Evolutionary conservation across 1,284 basidiomycete genomes (phyloP).

Genomic region (Trametes hirsuta): DNA sequence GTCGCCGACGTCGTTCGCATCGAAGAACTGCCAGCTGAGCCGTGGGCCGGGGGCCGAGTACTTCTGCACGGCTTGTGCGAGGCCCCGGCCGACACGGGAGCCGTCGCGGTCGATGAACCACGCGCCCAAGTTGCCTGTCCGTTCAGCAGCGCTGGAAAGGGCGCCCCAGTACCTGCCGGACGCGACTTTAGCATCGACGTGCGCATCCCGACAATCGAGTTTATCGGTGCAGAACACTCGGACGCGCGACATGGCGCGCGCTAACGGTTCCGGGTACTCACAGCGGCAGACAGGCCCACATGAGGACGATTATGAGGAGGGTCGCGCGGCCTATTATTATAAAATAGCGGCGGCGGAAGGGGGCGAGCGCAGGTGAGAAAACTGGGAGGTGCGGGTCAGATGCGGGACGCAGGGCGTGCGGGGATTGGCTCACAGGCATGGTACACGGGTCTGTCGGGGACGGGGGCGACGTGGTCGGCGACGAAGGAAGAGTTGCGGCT

Average conservation of each 20-base stretch:
- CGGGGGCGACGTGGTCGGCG: conserved; percentile 10
- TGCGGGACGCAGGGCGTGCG: background rate
- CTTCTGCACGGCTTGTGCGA: conserved; percentile 34
- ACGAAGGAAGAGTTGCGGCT: conserved; percentile 22
- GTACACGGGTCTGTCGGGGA: background rate
- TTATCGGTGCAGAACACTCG: background rate
- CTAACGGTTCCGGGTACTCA: conserved; percentile 15
- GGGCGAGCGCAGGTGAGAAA: conserved; percentile 27
- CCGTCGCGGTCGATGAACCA: conserved; percentile 51
- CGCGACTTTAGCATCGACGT: background rate
- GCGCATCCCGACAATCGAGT: background rate
- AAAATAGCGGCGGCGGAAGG: conserved; percentile 27
- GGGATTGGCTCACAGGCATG: conserved; percentile 15
- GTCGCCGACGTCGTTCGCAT: conserved; percentile 26
- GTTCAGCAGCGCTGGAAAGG: conserved; percentile 33
- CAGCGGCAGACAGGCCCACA: conserved; percentile 33
- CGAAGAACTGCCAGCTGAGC: conserved; percentile 36
- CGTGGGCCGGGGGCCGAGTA: conserved; percentile 32
- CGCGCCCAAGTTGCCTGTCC: conserved; percentile 43
- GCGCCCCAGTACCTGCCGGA: conserved; percentile 46
- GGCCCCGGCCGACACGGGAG: conserved; percentile 39
- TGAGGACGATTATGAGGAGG: conserved; percentile 27
- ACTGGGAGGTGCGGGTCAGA: conserved; percentile 20
- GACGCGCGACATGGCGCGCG: background rate
- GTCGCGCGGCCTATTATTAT: conserved; percentile 27